These are phyloP conservation scores for Gossypium gossypioides DNA, from an alignment of 441 rosid genomes.

Conservation along the genomic window DNA sequence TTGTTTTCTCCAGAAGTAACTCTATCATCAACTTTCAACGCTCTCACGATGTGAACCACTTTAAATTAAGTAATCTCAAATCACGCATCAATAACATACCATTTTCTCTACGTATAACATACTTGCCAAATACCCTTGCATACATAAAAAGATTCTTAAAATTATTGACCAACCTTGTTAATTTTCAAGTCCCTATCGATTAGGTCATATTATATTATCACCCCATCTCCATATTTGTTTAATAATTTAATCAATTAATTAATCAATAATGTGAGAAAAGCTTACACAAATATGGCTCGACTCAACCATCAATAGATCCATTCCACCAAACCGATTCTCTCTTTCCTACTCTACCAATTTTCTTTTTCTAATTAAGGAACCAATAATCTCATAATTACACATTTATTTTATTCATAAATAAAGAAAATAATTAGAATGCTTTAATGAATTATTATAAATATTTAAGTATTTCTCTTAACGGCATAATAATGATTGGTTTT, in stretches of 20 bases:
- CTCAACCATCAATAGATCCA: neutral
- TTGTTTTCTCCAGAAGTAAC: no score
- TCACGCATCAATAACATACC: no score
- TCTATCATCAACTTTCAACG: no score
- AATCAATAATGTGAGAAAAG: neutral
- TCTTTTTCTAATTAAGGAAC: neutral
- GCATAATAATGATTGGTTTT: neutral
- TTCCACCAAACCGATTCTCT: conserved; percentile 4
- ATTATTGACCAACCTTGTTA: neutral
- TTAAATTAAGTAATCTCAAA: no score
- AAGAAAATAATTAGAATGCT: neutral
- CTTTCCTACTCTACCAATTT: conserved; percentile 14
- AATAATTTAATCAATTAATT: neutral
- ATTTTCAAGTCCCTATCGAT: neutral
- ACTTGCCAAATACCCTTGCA: no score
- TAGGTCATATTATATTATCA: neutral
- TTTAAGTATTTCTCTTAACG: neutral
- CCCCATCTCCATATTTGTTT: neutral
- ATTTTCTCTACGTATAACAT: no score
- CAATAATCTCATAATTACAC: neutral
- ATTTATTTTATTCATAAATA: neutral
- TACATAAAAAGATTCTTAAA: no score
- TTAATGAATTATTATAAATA: no score
- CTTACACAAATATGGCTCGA: neutral
- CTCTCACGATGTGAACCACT: no score